Evolutionary conservation across 1,284 basidiomycete species (phyloP).

Genomic region (Heterobasidion irregulare): DNA sequence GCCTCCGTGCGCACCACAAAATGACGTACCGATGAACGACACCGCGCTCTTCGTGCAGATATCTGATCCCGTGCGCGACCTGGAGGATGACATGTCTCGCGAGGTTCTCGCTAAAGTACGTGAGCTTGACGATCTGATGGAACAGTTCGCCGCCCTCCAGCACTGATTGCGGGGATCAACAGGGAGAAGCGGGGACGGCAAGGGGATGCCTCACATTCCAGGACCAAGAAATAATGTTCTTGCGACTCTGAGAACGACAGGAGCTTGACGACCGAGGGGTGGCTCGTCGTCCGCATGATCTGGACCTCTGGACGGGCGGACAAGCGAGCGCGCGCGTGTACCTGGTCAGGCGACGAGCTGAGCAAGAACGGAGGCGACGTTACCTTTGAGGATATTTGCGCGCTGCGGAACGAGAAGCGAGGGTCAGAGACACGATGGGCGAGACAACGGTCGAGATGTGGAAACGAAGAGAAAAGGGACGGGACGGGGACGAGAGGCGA

Average conservation of each 20-base stretch:
- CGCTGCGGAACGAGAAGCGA: conserved; percentile 49
- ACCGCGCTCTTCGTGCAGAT: conserved; percentile 96
- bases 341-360: background rate
- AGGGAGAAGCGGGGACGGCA: background rate
- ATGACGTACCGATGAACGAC: conserved; percentile 76
- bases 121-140: conserved; percentile 99
- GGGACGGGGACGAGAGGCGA: conserved; percentile 17
- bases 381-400: conserved; percentile 93
- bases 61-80: conserved; percentile 92
- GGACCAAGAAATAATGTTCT: conserved; percentile 91
- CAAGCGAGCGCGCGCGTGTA: background rate
- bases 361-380: background rate
- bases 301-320: conserved; percentile 72
- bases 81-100: conserved; percentile 96
- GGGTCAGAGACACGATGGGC: conserved; percentile 22
- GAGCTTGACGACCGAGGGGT: conserved; percentile 87
- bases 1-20: background rate
- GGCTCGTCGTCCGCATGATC: conserved; percentile 95
- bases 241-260: conserved; percentile 84
- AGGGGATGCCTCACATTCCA: conserved; percentile 67
- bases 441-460: conserved; percentile 2
- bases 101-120: conserved; percentile 95
- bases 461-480: conserved; percentile 14
- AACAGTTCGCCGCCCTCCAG: conserved; percentile 98
- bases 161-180: conserved; percentile 35